These are phyloP conservation scores for Neonectria punicea DNA, from an alignment of 2,329 filamentous ascomycete genomes.

Conservation along the genomic window DNA sequence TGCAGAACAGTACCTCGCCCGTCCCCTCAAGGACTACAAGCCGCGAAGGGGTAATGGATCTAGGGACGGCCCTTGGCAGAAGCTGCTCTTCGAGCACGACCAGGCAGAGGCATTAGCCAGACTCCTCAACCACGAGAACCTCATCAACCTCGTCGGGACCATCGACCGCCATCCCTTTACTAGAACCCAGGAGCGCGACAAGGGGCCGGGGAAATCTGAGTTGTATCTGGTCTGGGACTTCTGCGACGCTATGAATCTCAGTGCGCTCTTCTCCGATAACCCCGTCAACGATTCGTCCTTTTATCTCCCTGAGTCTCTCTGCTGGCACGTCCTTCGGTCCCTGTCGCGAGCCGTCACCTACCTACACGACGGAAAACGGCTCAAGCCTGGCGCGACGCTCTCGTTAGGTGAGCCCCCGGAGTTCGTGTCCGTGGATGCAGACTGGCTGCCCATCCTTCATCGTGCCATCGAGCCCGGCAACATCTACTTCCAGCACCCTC, in stretches of 20 bases:
- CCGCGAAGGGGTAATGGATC: background rate
- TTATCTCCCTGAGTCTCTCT: slow-evolving; percentile 62
- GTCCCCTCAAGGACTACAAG: slow-evolving; percentile 17
- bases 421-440: slow-evolving; percentile 45
- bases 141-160: slow-evolving; percentile 56
- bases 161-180: slow-evolving; percentile 41
- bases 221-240: slow-evolving; percentile 60
- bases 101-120: slow-evolving; percentile 45
- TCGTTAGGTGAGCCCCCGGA: slow-evolving; percentile 4
- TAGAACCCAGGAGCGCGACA: slow-evolving; percentile 20
- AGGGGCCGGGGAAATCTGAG: slow-evolving; percentile 34
- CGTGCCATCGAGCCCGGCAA: slow-evolving; percentile 58
- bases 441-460: slow-evolving; percentile 65
- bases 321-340: slow-evolving; percentile 65
- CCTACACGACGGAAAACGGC: slow-evolving; percentile 60
- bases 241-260: slow-evolving; percentile 62
- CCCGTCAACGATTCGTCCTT: slow-evolving; percentile 29
- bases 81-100: slow-evolving; percentile 43
- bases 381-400: slow-evolving; percentile 30
- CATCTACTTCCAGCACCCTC: slow-evolving; percentile 62
- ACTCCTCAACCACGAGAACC: slow-evolving; percentile 61
- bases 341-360: slow-evolving; percentile 61
- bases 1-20: slow-evolving; percentile 49
- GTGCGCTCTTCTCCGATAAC: slow-evolving; percentile 51
- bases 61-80: background rate